Evolutionary conservation across 495 filamentous ascomycete species (phyloP).

Genomic region (Hyaloscypha variabilis): DNA sequence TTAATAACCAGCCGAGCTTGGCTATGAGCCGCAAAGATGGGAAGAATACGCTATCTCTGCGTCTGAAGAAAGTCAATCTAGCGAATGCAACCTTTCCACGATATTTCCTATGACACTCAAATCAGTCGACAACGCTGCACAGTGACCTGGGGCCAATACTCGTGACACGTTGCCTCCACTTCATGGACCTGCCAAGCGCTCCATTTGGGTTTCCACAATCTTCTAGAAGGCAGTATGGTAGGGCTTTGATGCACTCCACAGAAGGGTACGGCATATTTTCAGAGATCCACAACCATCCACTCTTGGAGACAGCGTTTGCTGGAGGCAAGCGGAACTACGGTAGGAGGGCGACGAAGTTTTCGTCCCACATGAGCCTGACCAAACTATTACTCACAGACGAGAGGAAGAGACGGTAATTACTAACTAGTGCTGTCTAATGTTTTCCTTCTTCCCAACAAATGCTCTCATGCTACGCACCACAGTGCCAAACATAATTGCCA

Average conservation of each 20-base stretch:
- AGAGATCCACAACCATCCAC: neutral
- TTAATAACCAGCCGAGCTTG: neutral
- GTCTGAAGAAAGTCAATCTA: too few species aligned
- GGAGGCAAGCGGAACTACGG: neutral
- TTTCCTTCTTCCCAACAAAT: neutral
- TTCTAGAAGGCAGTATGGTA: conserved; percentile 8
- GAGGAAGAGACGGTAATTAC: neutral
- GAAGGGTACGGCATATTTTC: neutral
- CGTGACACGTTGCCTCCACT: neutral
- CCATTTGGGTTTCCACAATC: conserved; percentile 8
- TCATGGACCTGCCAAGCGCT: neutral
- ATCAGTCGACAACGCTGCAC: neutral
- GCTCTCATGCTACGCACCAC: neutral
- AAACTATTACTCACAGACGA: neutral
- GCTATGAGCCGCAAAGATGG: neutral
- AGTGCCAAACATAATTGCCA: neutral
- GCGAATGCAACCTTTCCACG: too few species aligned
- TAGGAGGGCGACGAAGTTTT: neutral
- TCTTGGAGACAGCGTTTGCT: neutral
- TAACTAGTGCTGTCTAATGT: neutral
- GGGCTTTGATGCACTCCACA: conserved; percentile 4
- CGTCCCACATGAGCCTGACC: neutral
- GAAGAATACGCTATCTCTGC: neutral
- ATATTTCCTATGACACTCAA: too few species aligned
- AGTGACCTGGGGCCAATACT: neutral